phyloP scores from a whole-genome alignment of 1,139 yeast species.

The Taphrina betulina region DNA sequence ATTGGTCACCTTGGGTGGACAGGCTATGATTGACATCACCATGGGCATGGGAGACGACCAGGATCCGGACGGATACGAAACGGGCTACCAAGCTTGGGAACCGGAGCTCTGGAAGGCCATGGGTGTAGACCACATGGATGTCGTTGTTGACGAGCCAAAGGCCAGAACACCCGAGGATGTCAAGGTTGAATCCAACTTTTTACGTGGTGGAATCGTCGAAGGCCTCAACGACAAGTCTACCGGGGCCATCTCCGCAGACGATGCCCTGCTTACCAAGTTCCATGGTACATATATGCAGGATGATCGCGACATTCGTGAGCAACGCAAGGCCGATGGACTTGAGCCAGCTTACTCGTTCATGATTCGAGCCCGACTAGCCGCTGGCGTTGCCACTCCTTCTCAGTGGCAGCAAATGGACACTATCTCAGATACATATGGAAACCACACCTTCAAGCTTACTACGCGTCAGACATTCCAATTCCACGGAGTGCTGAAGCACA shows the following conservation, averaged over 20 bases:
- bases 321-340: constrained; percentile 83
- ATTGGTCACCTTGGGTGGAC: constrained; percentile 75
- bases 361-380: constrained; percentile 95
- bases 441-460: constrained; percentile 89
- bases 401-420: constrained; percentile 88
- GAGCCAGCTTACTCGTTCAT: constrained; percentile 96
- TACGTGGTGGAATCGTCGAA: constrained; percentile 91
- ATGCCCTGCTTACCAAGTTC: constrained; percentile 92
- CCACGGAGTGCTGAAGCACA: constrained; percentile 89
- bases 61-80: constrained; percentile 75
- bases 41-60: constrained; percentile 93
- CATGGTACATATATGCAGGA: constrained; percentile 99
- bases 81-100: constrained; percentile 89
- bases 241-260: constrained; percentile 89
- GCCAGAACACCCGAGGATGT: constrained; percentile 96
- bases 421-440: constrained; percentile 79
- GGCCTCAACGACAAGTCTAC: constrained; percentile 79
- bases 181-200: constrained; percentile 78
- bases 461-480: constrained; percentile 97
- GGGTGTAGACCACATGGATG: constrained; percentile 79
- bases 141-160: constrained; percentile 83
- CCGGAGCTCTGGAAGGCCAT: constrained; percentile 79
- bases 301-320: constrained; percentile 93
- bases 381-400: constrained; percentile 81
- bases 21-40: constrained; percentile 65